Percentiles rank a stretch among this genome's conserved stretches.
Evolutionary conservation across 2,329 filamentous ascomycete genomes (phyloP).

Genomic region (Botrytis pseudocinerea): DNA sequence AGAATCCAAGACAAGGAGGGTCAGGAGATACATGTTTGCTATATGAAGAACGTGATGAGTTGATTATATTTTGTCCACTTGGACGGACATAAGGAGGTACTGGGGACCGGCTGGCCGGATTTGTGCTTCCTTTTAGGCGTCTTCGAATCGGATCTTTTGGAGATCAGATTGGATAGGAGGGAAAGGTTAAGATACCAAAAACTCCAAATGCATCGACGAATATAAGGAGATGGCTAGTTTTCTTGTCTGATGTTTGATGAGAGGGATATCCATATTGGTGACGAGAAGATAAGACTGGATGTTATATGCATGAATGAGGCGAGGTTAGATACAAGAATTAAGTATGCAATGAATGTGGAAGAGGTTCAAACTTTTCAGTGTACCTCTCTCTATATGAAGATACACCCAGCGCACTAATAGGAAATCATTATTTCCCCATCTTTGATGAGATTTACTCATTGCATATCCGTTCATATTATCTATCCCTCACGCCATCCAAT

Average conservation of each 20-base stretch:
- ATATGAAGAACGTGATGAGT: neutral
- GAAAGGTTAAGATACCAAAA: neutral
- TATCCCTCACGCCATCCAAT: neutral
- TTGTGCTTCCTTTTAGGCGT: neutral
- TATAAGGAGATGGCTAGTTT: neutral
- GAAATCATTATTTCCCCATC: neutral
- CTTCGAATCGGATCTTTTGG: neutral
- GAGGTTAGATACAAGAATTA: neutral
- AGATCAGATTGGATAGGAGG: fast-evolving
- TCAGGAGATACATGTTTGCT: neutral
- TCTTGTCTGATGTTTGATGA: neutral
- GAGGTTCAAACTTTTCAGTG: neutral
- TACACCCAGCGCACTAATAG: neutral
- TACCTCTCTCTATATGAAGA: neutral
- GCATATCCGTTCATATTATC: neutral
- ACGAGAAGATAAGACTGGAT: neutral
- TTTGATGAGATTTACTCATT: neutral
- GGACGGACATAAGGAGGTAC: neutral
- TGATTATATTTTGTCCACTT: neutral
- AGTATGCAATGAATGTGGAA: neutral
- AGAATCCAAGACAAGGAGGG: neutral
- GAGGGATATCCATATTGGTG: no score
- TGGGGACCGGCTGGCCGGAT: neutral
- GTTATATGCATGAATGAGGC: neutral
- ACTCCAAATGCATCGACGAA: neutral